Conservation (phyloP, 768 basidiomycete genomes). For the Agrocybe pediades region DNA sequence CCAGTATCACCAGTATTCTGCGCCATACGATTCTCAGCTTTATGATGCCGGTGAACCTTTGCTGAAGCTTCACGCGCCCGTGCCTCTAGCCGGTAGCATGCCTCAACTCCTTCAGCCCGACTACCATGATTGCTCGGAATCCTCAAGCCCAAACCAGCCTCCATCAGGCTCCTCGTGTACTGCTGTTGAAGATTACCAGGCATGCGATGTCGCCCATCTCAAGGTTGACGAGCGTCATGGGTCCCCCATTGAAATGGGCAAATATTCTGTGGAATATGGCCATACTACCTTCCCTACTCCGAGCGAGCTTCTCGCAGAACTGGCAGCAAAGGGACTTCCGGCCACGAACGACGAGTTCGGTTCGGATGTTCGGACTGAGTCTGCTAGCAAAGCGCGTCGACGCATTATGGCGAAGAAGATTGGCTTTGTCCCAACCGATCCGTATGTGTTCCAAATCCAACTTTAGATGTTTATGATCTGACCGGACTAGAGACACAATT, state of each 20-base stretch:
- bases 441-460: constrained; percentile 39
- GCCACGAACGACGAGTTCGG: constrained; percentile 10
- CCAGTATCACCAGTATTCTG: neutral
- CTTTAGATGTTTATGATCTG: constrained; percentile 2
- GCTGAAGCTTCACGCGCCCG: constrained; percentile 15
- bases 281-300: constrained; percentile 61
- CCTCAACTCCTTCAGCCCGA: constrained; percentile 8
- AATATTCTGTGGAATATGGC: neutral
- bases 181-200: neutral
- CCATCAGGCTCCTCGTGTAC: too few relatives aligned
- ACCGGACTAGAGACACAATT: constrained; percentile 56
- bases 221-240: constrained; percentile 9
- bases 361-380: constrained; percentile 32
- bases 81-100: constrained; percentile 11
- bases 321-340: constrained; percentile 25
- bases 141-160: too few relatives aligned
- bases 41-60: neutral
- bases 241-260: constrained; percentile 4
- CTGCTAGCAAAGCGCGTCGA: constrained; percentile 57
- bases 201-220: neutral
- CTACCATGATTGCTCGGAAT: neutral
- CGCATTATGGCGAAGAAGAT: constrained; percentile 57
- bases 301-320: constrained; percentile 57
- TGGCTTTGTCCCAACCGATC: constrained; percentile 62
- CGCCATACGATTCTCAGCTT: neutral